A percentile compares a stretch with the other conserved stretches of the same genome.
These are phyloP conservation scores for Candida pseudofarinosa DNA, from an alignment of 805 yeast genomes.

Conservation along the genomic window DNA sequence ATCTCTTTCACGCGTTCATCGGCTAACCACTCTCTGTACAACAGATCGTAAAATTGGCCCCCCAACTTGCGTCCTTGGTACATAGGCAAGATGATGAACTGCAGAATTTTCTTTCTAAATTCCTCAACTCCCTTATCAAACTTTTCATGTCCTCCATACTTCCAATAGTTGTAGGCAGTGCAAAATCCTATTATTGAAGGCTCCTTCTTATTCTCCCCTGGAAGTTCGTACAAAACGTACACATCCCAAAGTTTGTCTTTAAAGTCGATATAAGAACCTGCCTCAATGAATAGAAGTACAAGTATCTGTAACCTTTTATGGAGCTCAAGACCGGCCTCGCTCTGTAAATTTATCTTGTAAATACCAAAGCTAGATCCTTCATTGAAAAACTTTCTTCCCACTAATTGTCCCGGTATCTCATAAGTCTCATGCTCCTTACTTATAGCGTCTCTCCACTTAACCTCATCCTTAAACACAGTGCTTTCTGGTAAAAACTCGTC, in stretches of 20 bases:
- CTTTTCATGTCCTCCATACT: slow-evolving; percentile 50
- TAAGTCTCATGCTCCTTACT: slow-evolving; percentile 44
- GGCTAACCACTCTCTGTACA: slow-evolving; percentile 52
- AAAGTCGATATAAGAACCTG: slow-evolving; percentile 83
- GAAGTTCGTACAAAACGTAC: slow-evolving; percentile 44
- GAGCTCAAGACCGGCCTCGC: slow-evolving; percentile 43
- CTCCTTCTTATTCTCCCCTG: slow-evolving; percentile 13
- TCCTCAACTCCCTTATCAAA: slow-evolving; percentile 44
- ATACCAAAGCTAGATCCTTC: slow-evolving; percentile 45
- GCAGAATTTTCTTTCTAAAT: slow-evolving; percentile 75
- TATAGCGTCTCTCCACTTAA: slow-evolving; percentile 58
- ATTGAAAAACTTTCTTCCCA: slow-evolving; percentile 25
- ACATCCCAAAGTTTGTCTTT: slow-evolving; percentile 79
- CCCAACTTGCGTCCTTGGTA: slow-evolving; percentile 77
- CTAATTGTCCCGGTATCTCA: slow-evolving; percentile 38
- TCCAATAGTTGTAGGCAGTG: slow-evolving; percentile 83
- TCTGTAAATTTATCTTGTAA: slow-evolving; percentile 45
- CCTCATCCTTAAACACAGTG: slow-evolving; percentile 60
- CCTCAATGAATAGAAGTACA: slow-evolving; percentile 84
- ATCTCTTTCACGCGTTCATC: slow-evolving; percentile 60
- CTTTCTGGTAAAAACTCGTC: slow-evolving; percentile 58
- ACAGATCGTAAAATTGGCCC: slow-evolving; percentile 51
- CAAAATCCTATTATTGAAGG: slow-evolving; percentile 68
- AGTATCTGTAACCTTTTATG: slow-evolving; percentile 74
- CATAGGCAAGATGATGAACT: slow-evolving; percentile 80